Conservation (phyloP, 805 yeast genomes). For the Candida endomychidarum region DNA sequence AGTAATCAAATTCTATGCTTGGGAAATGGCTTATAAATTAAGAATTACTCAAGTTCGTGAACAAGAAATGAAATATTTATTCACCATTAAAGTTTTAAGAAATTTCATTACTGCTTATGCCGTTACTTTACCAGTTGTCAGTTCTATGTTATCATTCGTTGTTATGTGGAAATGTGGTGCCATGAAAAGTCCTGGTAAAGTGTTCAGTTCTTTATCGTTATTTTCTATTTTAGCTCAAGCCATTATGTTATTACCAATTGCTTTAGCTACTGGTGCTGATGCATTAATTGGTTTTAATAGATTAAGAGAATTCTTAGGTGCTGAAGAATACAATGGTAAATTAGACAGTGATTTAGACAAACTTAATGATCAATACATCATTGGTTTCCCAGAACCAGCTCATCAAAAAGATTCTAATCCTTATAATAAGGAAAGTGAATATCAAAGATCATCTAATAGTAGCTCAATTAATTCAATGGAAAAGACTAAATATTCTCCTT, state of each 20-base stretch:
- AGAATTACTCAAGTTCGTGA: slow-evolving; percentile 36
- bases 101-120: slow-evolving; percentile 45
- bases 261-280: slow-evolving; percentile 46
- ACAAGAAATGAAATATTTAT: slow-evolving; percentile 40
- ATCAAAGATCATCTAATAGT: neutral
- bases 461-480: slow-evolving; percentile 2
- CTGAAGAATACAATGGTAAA: slow-evolving; percentile 23
- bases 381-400: slow-evolving; percentile 11
- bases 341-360: slow-evolving; percentile 14
- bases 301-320: slow-evolving; percentile 24
- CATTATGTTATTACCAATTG: slow-evolving; percentile 43
- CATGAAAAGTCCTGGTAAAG: slow-evolving; percentile 35
- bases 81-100: slow-evolving; percentile 42
- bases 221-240: slow-evolving; percentile 45
- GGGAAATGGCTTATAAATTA: slow-evolving; percentile 45
- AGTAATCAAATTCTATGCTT: slow-evolving; percentile 45
- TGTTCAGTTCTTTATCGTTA: slow-evolving; percentile 44
- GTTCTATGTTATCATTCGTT: slow-evolving; percentile 46
- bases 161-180: slow-evolving; percentile 47
- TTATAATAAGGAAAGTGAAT: neutral
- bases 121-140: slow-evolving; percentile 41
- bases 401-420: neutral
- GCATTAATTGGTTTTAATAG: slow-evolving; percentile 41
- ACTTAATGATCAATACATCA: slow-evolving; percentile 10
- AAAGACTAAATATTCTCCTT: slow-evolving; percentile 10